A percentile compares a stretch with the other conserved stretches of the same genome.
phyloP scores from a whole-genome alignment of 2,329 filamentous ascomycete species.

The Phoma sp. region DNA sequence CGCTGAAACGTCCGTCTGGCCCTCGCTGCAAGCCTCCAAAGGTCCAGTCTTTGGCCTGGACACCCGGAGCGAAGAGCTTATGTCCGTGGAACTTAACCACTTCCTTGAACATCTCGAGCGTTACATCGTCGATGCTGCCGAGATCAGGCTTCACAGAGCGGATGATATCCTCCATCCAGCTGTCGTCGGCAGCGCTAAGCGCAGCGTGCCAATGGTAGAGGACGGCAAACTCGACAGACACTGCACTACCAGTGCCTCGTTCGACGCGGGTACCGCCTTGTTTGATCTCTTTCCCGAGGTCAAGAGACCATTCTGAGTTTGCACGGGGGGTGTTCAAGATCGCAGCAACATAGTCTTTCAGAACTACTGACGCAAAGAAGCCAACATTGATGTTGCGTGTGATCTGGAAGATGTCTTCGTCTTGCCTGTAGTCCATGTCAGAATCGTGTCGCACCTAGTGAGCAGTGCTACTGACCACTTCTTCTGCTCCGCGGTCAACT shows the following conservation, averaged over 20 bases:
- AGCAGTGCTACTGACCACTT: conserved; percentile 50
- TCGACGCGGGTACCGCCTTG: conserved; percentile 63
- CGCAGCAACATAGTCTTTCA: conserved; percentile 79
- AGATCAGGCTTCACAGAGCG: conserved; percentile 36
- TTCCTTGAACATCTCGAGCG: conserved; percentile 47
- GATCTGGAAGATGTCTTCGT: conserved; percentile 56
- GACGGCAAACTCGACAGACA: conserved; percentile 86
- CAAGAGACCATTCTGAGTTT: conserved; percentile 79
- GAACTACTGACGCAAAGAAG: conserved; percentile 66
- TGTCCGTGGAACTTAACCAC: conserved; percentile 43
- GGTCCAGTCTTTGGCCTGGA: conserved; percentile 68
- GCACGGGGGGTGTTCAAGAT: conserved; percentile 74
- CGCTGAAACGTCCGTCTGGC: conserved; percentile 70
- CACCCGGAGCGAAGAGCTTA: conserved; percentile 61
- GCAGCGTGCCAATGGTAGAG: conserved; percentile 87
- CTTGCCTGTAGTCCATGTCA: conserved; percentile 31
- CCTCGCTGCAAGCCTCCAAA: conserved; percentile 71
- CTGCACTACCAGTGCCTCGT: conserved; percentile 76
- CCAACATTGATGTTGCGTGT: conserved; percentile 61
- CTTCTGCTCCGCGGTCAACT: conserved; percentile 53
- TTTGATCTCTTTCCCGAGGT: conserved; percentile 68
- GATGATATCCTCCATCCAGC: conserved; percentile 71
- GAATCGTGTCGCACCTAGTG: conserved; percentile 33
- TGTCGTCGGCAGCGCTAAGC: conserved; percentile 74
- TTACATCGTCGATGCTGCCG: conserved; percentile 33